Conservation (phyloP, 2,329 filamentous ascomycete species). For the Westerdykella aurantiaca region DNA sequence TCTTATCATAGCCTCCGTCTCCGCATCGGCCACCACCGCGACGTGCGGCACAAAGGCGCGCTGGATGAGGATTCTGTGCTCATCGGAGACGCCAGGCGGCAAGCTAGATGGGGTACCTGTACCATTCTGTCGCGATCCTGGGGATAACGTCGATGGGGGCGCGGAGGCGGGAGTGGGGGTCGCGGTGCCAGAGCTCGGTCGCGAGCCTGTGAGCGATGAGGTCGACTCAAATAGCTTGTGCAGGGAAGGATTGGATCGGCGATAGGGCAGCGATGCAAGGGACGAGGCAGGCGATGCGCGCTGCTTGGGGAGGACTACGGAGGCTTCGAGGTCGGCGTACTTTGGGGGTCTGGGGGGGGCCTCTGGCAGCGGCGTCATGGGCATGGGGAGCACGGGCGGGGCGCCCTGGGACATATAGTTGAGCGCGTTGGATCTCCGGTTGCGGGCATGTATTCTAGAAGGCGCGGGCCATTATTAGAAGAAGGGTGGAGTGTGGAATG, state of each 20-base stretch:
- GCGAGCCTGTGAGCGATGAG: slow-evolving; percentile 38
- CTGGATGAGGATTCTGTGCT: slow-evolving; percentile 62
- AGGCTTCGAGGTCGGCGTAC: slow-evolving; percentile 54
- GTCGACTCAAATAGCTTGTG: slow-evolving; percentile 50
- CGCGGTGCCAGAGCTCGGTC: slow-evolving; percentile 39
- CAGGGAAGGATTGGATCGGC: slow-evolving; percentile 48
- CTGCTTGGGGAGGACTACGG: slow-evolving; percentile 57
- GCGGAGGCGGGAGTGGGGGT: slow-evolving; percentile 36
- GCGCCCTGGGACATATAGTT: slow-evolving; percentile 28
- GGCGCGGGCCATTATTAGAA: slow-evolving; percentile 1
- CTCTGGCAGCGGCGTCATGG: slow-evolving; percentile 39
- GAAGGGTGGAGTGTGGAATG: slow-evolving; percentile 9
- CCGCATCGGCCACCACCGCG: slow-evolving; percentile 76
- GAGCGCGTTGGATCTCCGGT: slow-evolving; percentile 24
- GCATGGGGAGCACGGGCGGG: slow-evolving; percentile 28
- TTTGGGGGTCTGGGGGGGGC: slow-evolving; percentile 32
- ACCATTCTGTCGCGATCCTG: slow-evolving; percentile 33
- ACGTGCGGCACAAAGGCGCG: slow-evolving; percentile 86
- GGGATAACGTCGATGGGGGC: slow-evolving; percentile 42
- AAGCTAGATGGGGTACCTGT: slow-evolving; percentile 35
- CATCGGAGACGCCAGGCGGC: slow-evolving; percentile 45
- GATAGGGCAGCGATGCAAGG: slow-evolving; percentile 52
- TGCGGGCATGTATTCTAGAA: slow-evolving; percentile 31
- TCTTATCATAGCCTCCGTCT: slow-evolving; percentile 72
- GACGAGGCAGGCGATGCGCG: slow-evolving; percentile 54